Evolutionary conservation across 2,329 filamentous ascomycete genomes (phyloP).

Genomic region (Cordyceps pruinosa): DNA sequence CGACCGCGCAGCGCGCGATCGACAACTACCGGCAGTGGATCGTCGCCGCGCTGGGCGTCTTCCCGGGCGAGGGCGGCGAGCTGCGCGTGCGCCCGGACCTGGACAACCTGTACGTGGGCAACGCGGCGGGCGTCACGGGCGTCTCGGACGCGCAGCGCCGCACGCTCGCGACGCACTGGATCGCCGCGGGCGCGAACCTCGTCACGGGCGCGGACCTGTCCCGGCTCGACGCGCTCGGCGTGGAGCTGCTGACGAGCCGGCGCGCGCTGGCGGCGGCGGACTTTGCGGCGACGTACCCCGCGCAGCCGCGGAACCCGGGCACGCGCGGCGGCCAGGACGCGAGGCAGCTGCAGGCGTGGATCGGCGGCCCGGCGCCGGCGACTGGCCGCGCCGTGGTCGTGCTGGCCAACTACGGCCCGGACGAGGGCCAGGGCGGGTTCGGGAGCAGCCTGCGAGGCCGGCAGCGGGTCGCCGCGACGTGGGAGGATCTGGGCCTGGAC

Average conservation of each 20-base stretch:
- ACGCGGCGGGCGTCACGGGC: conserved; percentile 13
- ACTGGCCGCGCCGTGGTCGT: conserved; percentile 15
- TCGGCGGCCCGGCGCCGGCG: conserved; percentile 14
- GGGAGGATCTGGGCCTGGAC: conserved; percentile 15
- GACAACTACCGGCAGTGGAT: conserved; percentile 19
- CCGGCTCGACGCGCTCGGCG: conserved; percentile 14
- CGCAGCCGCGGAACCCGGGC: conserved; percentile 17
- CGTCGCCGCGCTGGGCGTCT: conserved; percentile 14
- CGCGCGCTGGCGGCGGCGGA: conserved; percentile 14
- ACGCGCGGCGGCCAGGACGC: conserved; percentile 16
- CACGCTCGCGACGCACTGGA: conserved; percentile 18
- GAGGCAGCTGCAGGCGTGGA: conserved; percentile 18
- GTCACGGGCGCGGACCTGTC: conserved; percentile 16
- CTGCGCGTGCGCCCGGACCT: conserved; percentile 16
- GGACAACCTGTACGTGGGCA: conserved; percentile 17
- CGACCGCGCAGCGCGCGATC: conserved; percentile 15
- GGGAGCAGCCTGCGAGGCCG: conserved; percentile 1
- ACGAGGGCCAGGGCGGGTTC: conserved; percentile 17
- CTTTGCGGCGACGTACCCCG: conserved; percentile 16
- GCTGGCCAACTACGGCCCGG: conserved; percentile 18
- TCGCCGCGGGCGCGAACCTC: conserved; percentile 17
- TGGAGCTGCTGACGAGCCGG: conserved; percentile 14
- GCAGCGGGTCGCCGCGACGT: conserved; percentile 15
- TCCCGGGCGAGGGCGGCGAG: conserved; percentile 4
- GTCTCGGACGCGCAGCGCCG: conserved; percentile 16